Evolutionary conservation across 352 stramenopile genomes (phyloP), one percentile per base, ranked within the genome.

Genomic region (Pythium vanterpoolii): DNA sequence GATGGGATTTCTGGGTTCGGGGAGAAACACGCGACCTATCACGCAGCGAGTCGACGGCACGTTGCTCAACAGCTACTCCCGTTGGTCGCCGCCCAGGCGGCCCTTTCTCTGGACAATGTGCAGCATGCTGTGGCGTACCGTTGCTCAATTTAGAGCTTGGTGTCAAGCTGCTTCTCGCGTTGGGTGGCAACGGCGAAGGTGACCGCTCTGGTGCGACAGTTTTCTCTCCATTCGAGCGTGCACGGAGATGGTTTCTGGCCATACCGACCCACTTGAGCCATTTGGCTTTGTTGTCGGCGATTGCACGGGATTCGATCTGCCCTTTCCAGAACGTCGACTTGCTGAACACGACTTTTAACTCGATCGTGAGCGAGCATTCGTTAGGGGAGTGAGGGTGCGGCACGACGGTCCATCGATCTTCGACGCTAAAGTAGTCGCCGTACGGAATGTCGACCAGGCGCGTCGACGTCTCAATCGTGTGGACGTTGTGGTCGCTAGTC

Each of bases 281-380:
- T 67, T 93, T 93, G 13, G 52, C 54, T 50, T 80, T 83, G 64
- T 90, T 92, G 53, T 95, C 86, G 26, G 72, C 71, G 16, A 88
- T 79, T 50, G 83, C 83, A 19, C 83, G 77, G 10, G 77, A 59
- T 53, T 93, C 79, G 59, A 95, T 95, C 56, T 76, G 79, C 26
- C 85, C 78, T 46, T 84, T 87, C 86, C 86, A 95, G 53, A 95
- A 83, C 28, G 86, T 95, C 21, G 83, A 93, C 58, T 92, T 91
- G 51, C 68, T 74, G 42, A 95, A 95, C 8, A 86, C 82, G 39
- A 95, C 82, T 71, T 90, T 91, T 19, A 90, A 51, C 51, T 95
- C 83, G 59, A 95, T 90, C 58, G 69, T 79, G 62, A 95, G 33
- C 62, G 79, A 76, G 67, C 78, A 90, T 5, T 71, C 62, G 26